Evolutionary conservation across 2,329 filamentous ascomycete genomes (phyloP).

Genomic region (Paraphoma chrysanthemicola): DNA sequence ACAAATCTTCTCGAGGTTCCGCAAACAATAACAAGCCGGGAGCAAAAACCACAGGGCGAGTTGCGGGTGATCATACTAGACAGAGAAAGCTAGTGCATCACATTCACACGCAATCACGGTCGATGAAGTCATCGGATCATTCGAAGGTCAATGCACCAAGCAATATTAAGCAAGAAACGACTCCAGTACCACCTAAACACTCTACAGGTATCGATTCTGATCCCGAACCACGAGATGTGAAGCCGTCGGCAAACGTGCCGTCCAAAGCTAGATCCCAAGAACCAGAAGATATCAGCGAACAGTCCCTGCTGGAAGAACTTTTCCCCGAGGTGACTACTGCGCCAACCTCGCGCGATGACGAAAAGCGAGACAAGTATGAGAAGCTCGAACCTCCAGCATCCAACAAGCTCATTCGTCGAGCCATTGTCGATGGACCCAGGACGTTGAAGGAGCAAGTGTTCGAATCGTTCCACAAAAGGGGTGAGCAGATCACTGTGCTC

Average conservation of each 20-base stretch:
- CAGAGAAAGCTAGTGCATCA: conserved; percentile 17
- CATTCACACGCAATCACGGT: conserved; percentile 21
- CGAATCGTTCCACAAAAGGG: conserved; percentile 29
- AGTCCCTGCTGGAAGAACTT: conserved; percentile 57
- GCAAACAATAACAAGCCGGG: too few species aligned
- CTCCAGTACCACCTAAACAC: not conserved
- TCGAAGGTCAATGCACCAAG: not conserved
- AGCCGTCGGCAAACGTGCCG: not conserved
- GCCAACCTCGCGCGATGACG: conserved; percentile 18
- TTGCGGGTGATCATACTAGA: conserved; percentile 1
- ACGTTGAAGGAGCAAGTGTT: conserved; percentile 24
- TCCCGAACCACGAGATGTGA: not conserved
- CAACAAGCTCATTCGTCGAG: conserved; percentile 13
- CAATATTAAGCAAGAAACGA: not conserved
- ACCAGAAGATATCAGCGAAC: conserved; percentile 23
- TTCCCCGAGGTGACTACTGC: conserved; percentile 58
- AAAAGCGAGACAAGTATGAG: conserved; percentile 28
- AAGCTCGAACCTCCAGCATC: conserved; percentile 35
- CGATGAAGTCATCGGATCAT: conserved; percentile 16
- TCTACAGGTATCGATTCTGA: not conserved
- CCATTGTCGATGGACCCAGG: conserved; percentile 6
- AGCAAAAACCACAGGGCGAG: not conserved
- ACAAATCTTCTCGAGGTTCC: too few species aligned
- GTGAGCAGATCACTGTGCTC: conserved; percentile 54
- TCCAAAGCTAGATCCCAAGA: not conserved